Evolutionary conservation across 768 basidiomycete species (phyloP), one percentile per base, ranked within the genome.

Genomic region (Suillus ampliporus): DNA sequence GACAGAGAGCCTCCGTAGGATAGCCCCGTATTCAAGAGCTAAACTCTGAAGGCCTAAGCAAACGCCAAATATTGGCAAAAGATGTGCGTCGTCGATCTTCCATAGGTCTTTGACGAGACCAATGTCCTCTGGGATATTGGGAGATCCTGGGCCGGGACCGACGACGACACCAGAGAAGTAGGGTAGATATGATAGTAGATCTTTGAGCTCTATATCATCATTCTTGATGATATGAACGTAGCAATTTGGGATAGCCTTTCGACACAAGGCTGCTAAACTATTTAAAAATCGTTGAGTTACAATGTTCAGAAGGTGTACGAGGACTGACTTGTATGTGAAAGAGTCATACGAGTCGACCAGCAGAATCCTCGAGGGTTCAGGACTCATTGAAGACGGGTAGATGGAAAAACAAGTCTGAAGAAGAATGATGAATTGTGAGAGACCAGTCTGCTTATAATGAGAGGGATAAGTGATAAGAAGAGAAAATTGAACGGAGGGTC

Each of bases 331-430:
- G 84, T 85, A 84, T n/a, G 92, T 91, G 75, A 94, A 94, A 2
- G 92, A 93, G 74, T 94, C 92, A 67, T 94, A 92, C 0, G 92
- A 94, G 72, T 93, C 92, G 35, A 94, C 81, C 51, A 94, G 79
- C 35, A 94, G 80, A 52, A 94, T 78, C 58, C 84, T 80, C 50
- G 86, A 86, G 19, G 66, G 61, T 19, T 57, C 69, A 43, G 63
- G 47, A 44, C 68, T 63, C 75, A 79, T 76, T 59, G 64, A 53
- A 34, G 63, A 52, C 63, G 61, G 62, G 17, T 4, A 21, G 14
- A 37, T 17, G 35, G 60, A 38, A 23, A 31, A 31, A 35, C 34
- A 41, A 52, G n/a, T n/a, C n/a, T n/a, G n/a, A n/a, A n/a, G 63
- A 28, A 63, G 44, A 13, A 15, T 19, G 19, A 34, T 15, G 19